Percentiles rank a stretch among this genome's conserved stretches.
Conservation (phyloP, 177 flowering plant species). For the Vitis hybrid region DNA sequence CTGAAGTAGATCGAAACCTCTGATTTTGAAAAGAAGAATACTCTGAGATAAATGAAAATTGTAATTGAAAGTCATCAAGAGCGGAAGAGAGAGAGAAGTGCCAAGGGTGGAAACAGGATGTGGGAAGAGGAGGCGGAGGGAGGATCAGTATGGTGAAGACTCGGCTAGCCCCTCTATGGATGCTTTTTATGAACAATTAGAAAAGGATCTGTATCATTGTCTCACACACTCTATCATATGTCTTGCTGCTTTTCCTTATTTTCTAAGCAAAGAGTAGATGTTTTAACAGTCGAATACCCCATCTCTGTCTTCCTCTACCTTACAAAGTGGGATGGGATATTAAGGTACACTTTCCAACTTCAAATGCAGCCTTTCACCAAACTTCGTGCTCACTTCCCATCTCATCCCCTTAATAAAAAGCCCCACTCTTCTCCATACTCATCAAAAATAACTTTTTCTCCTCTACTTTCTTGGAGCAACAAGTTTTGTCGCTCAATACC, state of each 20-base stretch:
- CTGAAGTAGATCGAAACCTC: too few species aligned
- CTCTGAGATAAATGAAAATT: too few species aligned
- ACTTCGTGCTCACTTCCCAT: neutral
- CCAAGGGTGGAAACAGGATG: too few species aligned
- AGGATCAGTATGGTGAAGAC: too few species aligned
- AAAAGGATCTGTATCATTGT: neutral
- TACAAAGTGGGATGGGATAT: neutral
- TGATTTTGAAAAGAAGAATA: too few species aligned
- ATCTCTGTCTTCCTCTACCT: slow-evolving; percentile 5
- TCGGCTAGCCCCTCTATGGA: neutral
- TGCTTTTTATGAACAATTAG: neutral
- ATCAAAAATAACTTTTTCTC: neutral
- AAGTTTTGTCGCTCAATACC: neutral
- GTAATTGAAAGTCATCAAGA: too few species aligned
- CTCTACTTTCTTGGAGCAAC: neutral
- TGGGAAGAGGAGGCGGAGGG: too few species aligned
- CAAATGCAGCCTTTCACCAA: slow-evolving; percentile 16
- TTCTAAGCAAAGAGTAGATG: slow-evolving; percentile 12
- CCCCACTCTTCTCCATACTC: slow-evolving; percentile 2
- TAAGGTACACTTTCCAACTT: slow-evolving; percentile 8
- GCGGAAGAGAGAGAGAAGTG: too few species aligned
- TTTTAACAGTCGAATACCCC: neutral
- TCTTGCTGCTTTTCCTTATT: slow-evolving; percentile 9
- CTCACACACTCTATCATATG: neutral
- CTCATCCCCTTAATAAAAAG: neutral